Conservation (phyloP, 805 yeast species). For the Cyberlindnera maritima region DNA sequence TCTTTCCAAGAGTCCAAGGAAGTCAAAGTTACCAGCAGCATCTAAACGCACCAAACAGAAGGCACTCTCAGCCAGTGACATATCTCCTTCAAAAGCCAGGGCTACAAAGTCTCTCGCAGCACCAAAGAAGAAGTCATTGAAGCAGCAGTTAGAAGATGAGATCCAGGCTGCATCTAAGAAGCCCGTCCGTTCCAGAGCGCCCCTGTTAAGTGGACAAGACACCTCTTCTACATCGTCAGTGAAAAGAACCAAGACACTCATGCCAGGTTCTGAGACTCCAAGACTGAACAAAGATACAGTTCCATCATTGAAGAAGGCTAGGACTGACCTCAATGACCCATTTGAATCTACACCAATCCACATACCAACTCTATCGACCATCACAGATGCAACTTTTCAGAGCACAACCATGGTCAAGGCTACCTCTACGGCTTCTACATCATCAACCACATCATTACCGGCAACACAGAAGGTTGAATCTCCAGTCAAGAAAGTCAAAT, state of each 20-base stretch:
- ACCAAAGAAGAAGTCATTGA: background rate
- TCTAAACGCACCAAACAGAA: background rate
- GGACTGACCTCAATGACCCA: background rate
- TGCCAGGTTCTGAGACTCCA: background rate
- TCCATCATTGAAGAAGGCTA: background rate
- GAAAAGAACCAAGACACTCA: background rate
- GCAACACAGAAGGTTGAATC: background rate
- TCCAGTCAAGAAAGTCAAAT: background rate
- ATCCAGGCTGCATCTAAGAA: background rate
- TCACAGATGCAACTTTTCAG: no score
- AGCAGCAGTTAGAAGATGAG: background rate
- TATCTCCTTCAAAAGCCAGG: background rate
- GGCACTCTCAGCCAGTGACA: slow-evolving; percentile 4
- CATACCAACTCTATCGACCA: background rate
- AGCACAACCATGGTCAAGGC: no score
- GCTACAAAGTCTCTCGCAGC: background rate
- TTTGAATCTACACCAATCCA: background rate
- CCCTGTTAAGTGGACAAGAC: background rate
- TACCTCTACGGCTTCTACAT: background rate
- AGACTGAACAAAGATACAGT: background rate
- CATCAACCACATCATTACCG: background rate
- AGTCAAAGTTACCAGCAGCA: slow-evolving; percentile 4
- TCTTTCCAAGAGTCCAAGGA: slow-evolving; percentile 6
- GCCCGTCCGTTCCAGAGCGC: background rate
- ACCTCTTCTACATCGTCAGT: background rate